These are phyloP conservation scores for Aphanoascus verrucosus DNA, from an alignment of 2,329 filamentous ascomycete genomes.

Conservation along the genomic window DNA sequence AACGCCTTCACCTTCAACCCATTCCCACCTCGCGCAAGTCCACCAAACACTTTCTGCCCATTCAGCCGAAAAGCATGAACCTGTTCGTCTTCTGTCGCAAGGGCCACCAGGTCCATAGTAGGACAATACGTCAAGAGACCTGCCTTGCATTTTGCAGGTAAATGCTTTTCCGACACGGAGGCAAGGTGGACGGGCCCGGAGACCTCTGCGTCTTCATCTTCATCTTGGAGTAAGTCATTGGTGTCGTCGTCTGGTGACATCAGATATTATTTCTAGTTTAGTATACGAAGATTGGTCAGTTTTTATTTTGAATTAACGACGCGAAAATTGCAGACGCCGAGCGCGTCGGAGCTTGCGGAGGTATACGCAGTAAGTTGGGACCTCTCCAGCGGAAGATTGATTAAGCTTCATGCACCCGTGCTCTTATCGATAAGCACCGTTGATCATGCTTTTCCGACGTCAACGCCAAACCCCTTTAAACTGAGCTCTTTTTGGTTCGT, in stretches of 20 bases:
- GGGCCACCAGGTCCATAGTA: constrained; percentile 68
- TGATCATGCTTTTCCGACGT: neutral
- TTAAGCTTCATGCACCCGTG: no score
- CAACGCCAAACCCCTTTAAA: neutral
- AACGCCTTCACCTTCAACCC: constrained; percentile 30
- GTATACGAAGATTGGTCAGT: no score
- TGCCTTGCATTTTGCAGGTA: constrained; percentile 35
- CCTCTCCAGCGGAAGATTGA: no score
- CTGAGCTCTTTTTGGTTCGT: neutral
- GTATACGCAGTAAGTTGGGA: no score
- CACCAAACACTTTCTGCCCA: constrained; percentile 56
- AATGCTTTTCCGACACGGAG: constrained; percentile 32
- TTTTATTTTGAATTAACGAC: no score
- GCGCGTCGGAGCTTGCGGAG: no score
- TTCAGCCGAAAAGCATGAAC: constrained; percentile 69
- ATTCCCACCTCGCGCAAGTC: constrained; percentile 31
- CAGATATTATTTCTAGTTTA: neutral
- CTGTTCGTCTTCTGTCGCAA: constrained; percentile 56
- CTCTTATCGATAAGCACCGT: neutral
- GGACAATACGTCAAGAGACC: constrained; percentile 62
- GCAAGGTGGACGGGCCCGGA: constrained; percentile 23
- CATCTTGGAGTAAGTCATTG: neutral
- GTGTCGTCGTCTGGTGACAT: neutral
- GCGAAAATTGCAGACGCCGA: no score
- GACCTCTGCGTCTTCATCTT: neutral